Base-by-base conservation (phyloP, 768 basidiomycete genomes). In the Exsudoporus frostii region DNA sequence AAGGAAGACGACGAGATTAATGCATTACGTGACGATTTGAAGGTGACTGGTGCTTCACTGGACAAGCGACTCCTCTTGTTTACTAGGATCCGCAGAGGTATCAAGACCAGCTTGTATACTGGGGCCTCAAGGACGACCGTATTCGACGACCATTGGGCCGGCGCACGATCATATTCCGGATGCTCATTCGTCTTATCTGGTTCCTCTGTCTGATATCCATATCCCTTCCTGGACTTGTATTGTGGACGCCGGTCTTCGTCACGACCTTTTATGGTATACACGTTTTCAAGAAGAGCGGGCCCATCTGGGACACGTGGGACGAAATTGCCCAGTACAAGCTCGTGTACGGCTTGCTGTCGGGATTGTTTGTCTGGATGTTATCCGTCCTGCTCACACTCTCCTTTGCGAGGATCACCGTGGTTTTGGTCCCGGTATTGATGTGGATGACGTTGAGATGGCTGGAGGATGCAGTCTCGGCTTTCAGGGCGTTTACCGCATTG, bases 281-380 rank as follows among this genome's bases (percentile, higher is more conserved):
- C 61, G 83, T 84, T 57, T 89, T 89, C 76, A 90, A 88, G 71
- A 86, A 84, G 71, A 85, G 80, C 0, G 91, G 91, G 0, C 90
- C 90, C 1, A 78, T 88, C 34, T 88, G 86, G 74, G 88, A 93
- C 64, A 92, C 89, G 0, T 92, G 83, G 79, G 92, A 93, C 62
- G 91, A 93, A 66, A 90, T 93, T 57, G 89, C 91, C 11, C 89
- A 93, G 65, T 89, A 90, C 70, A 93, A 92, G 67, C 83, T 93
- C 48, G 81, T 86, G 20, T 91, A 90, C 61, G 92, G 92, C 10
- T 77, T 94, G 32, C 61, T 84, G 9, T 85, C 90, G 0, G 90
- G 90, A 1, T 54, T 88, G 4, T 72, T 78, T 48, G 88, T 92
- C 29, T 92, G 89, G 82, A 48, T 76, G 32, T 54, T 67, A 17